Evolutionary conservation across 768 basidiomycete genomes (phyloP).

Genomic region (Pholiota conissans): DNA sequence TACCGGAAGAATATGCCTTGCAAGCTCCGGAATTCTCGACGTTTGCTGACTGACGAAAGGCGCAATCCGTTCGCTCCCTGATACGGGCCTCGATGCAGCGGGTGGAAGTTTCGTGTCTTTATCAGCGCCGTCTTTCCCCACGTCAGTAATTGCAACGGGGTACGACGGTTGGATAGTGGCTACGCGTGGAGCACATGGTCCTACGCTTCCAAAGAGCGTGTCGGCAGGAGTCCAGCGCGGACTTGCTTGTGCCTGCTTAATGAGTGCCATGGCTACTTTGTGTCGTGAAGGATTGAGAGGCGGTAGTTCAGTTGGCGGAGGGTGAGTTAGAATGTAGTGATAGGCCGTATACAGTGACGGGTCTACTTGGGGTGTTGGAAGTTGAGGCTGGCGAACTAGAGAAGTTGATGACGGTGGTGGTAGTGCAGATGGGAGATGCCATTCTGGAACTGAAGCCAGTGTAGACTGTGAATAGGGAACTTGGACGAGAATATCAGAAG

Average conservation of each 20-base stretch:
- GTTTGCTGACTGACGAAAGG: slow-evolving; percentile 65
- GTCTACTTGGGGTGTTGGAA: slow-evolving; percentile 57
- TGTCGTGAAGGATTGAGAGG: slow-evolving; percentile 64
- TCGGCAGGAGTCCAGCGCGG: slow-evolving; percentile 71
- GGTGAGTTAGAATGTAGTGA: slow-evolving; percentile 76
- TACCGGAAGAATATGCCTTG: slow-evolving; percentile 68
- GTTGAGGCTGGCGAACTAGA: slow-evolving; percentile 26
- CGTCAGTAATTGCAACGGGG: slow-evolving; percentile 47
- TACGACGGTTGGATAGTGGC: slow-evolving; percentile 66
- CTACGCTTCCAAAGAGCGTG: slow-evolving; percentile 59
- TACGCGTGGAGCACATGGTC: slow-evolving; percentile 62
- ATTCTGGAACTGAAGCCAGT: slow-evolving; percentile 61
- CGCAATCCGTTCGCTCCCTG: slow-evolving; percentile 50
- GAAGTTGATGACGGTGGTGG: slow-evolving; percentile 24
- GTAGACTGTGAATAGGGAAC: slow-evolving; percentile 77
- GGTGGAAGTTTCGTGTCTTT: slow-evolving; percentile 56
- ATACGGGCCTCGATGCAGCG: slow-evolving; percentile 44
- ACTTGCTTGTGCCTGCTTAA: slow-evolving; percentile 53
- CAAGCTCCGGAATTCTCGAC: slow-evolving; percentile 66
- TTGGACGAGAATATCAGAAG: slow-evolving; percentile 70
- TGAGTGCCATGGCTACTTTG: slow-evolving; percentile 72
- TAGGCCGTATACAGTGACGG: slow-evolving; percentile 68
- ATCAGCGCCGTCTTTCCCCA: slow-evolving; percentile 37
- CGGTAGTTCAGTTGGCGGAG: slow-evolving; percentile 47
- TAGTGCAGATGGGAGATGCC: slow-evolving; percentile 64